Evolutionary conservation across 345 rosid species (phyloP).

Genomic region (Populus davidiana): DNA sequence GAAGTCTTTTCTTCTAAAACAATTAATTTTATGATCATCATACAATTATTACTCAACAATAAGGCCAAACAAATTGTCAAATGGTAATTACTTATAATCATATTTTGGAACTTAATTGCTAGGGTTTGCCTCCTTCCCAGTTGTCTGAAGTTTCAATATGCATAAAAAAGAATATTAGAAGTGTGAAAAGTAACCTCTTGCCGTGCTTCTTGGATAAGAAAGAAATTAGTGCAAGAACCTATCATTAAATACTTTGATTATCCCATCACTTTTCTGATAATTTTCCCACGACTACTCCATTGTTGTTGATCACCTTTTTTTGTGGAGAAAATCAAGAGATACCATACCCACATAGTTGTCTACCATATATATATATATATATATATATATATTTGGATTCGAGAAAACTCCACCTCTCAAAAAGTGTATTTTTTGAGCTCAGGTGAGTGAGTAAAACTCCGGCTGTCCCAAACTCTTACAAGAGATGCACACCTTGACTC

Average conservation of each 20-base stretch:
- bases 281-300: background rate
- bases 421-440: too few species aligned
- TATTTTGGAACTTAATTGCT: background rate
- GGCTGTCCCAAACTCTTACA: too few species aligned
- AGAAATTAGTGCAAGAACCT: background rate
- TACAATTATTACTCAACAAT: background rate
- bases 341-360: background rate
- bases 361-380: too few species aligned
- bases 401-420: too few species aligned
- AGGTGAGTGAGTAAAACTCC: too few species aligned
- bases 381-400: too few species aligned
- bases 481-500: too few species aligned
- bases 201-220: background rate
- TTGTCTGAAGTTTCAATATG: background rate
- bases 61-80: background rate
- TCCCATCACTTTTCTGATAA: background rate
- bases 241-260: background rate
- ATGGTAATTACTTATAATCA: background rate
- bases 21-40: background rate
- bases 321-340: background rate
- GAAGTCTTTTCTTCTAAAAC: background rate
- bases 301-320: background rate
- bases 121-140: background rate
- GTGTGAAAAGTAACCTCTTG: background rate
- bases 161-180: background rate